Percentiles rank a stretch among this genome's conserved stretches.
Conservation (phyloP, 768 basidiomycete genomes). For the Naganishia onofrii region DNA sequence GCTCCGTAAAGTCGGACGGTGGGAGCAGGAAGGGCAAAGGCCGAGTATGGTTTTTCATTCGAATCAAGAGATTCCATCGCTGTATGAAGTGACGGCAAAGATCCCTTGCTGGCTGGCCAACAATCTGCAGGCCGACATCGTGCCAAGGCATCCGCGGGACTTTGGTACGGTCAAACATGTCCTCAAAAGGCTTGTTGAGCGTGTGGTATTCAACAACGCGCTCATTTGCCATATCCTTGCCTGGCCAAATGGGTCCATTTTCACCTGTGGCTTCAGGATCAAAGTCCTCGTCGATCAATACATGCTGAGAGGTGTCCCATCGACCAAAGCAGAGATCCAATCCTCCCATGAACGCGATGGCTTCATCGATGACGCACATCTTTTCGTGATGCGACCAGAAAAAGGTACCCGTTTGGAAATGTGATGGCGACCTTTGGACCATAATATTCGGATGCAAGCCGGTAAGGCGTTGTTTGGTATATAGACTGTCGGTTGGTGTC, state of each 20-base stretch:
- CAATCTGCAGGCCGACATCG: conserved; percentile 91
- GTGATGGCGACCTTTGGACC: conserved; percentile 94
- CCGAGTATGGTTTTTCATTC: conserved; percentile 94
- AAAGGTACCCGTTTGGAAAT: conserved; percentile 94
- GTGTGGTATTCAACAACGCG: conserved; percentile 79
- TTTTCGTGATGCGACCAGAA: conserved; percentile 99
- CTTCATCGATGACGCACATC: conserved; percentile 91
- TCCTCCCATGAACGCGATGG: conserved; percentile 97
- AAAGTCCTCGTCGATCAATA: conserved; percentile 74
- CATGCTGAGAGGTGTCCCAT: conserved; percentile 97
- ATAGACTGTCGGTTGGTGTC: conserved; percentile 93
- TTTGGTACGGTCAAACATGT: conserved; percentile 88
- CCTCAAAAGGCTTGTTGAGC: conserved; percentile 83
- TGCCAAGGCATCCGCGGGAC: conserved; percentile 98
- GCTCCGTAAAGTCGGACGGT: conserved; percentile 81
- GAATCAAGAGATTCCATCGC: conserved; percentile 88
- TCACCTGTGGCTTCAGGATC: conserved; percentile 59
- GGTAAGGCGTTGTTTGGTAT: conserved; percentile 77
- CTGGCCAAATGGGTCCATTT: conserved; percentile 74
- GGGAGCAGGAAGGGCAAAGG: conserved; percentile 90
- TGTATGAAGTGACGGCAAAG: conserved; percentile 91
- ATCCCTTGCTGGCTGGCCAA: conserved; percentile 94
- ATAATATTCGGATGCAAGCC: conserved; percentile 86
- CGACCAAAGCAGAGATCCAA: conserved; percentile 65
- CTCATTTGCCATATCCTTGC: conserved; percentile 89